A percentile compares a stretch with the other conserved stretches of the same genome.
Conservation (phyloP, 1,284 basidiomycete species). For the Ceratobasidium sp. region DNA sequence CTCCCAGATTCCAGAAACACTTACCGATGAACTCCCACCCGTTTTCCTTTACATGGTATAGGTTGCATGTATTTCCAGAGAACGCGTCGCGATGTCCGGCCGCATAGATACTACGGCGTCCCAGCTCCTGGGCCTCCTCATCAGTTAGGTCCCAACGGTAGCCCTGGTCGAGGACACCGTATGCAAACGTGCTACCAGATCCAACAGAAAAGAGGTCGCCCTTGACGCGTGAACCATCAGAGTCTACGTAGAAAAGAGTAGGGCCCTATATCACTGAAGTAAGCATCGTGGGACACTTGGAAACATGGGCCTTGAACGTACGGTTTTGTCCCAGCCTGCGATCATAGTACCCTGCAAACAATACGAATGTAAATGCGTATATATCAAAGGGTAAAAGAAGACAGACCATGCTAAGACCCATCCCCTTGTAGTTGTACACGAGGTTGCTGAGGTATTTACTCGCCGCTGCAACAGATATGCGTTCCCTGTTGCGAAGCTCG, state of each 20-base stretch:
- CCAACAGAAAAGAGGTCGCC: slow-evolving; percentile 98
- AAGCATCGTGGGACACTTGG: not conserved
- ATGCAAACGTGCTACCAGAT: slow-evolving; percentile 97
- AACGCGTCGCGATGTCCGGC: slow-evolving; percentile 98
- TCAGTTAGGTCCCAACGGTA: slow-evolving; percentile 95
- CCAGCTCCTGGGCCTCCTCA: slow-evolving; percentile 95
- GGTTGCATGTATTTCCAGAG: slow-evolving; percentile 96
- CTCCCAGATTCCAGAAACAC: slow-evolving; percentile 53
- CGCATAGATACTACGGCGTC: slow-evolving; percentile 94
- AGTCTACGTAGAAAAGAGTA: slow-evolving; percentile 98
- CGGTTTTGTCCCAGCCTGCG: slow-evolving; percentile 99
- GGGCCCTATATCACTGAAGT: slow-evolving; percentile 72
- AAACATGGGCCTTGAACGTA: slow-evolving; percentile 58
- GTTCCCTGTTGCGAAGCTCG: slow-evolving; percentile 96
- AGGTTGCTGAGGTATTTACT: slow-evolving; percentile 98
- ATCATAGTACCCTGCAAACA: slow-evolving; percentile 95
- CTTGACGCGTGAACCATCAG: slow-evolving; percentile 94
- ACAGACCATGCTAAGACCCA: slow-evolving; percentile 96
- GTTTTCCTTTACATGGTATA: slow-evolving; percentile 94
- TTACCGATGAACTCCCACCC: slow-evolving; percentile 94
- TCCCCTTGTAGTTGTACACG: slow-evolving; percentile 98
- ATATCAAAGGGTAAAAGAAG: not conserved
- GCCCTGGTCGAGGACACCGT: slow-evolving; percentile 97
- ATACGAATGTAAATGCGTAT: not conserved
- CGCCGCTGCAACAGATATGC: slow-evolving; percentile 98